These are phyloP conservation scores for Phyllosticta paracitricarpa DNA, from an alignment of 2,329 filamentous ascomycete species.

Conservation along the genomic window DNA sequence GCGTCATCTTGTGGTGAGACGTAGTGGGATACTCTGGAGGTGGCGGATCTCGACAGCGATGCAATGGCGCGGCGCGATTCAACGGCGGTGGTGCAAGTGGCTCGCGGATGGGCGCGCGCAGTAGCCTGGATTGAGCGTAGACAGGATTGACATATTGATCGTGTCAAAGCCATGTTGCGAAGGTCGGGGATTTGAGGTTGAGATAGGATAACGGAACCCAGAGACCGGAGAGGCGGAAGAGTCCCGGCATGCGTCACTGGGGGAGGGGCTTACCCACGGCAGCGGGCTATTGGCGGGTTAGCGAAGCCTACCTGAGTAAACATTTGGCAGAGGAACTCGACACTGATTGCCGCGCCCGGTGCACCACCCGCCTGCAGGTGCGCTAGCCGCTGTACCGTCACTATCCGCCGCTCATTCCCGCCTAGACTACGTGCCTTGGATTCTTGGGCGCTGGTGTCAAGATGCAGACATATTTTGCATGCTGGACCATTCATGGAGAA, in stretches of 20 bases:
- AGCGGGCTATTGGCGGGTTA: not conserved
- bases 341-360: not conserved
- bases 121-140: slow-evolving; percentile 14
- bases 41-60: slow-evolving; percentile 1
- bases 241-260: not conserved
- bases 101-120: not conserved
- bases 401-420: not conserved
- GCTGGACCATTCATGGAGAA: not conserved
- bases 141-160: slow-evolving; percentile 23
- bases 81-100: not conserved
- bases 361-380: not conserved
- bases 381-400: not conserved
- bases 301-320: not conserved
- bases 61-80: slow-evolving; percentile 1
- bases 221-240: not conserved
- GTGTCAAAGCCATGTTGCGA: slow-evolving; percentile 15
- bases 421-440: not conserved
- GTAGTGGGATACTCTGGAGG: not conserved
- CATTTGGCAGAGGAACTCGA: not conserved
- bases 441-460: not conserved
- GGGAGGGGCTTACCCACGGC: not conserved
- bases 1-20: not conserved
- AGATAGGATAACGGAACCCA: not conserved
- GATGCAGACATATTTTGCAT: not conserved
- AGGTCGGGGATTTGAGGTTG: not conserved